These are phyloP conservation scores for Plectranthus barbatus DNA, from an alignment of 257 asterid species.

Conservation along the genomic window DNA sequence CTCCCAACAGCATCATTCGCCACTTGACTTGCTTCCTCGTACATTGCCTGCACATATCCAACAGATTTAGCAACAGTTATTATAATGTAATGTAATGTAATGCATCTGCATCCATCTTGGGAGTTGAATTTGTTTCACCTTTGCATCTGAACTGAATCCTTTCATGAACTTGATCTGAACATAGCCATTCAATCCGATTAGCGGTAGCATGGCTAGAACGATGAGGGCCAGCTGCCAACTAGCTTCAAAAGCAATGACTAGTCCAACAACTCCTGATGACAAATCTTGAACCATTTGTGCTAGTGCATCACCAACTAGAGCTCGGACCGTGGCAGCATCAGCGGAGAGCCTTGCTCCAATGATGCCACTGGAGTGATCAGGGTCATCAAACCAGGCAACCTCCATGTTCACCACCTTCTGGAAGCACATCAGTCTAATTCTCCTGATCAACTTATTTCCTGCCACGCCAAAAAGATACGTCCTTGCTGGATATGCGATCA, in stretches of 20 bases:
- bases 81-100: too few species aligned
- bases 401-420: slow-evolving; percentile 48
- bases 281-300: slow-evolving; percentile 41
- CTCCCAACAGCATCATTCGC: too few species aligned
- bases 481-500: slow-evolving; percentile 31
- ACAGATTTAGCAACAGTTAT: background rate
- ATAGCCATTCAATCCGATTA: slow-evolving; percentile 32
- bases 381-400: slow-evolving; percentile 53
- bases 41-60: slow-evolving; percentile 38
- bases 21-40: slow-evolving; percentile 75
- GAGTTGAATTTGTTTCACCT: slow-evolving; percentile 18
- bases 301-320: slow-evolving; percentile 44
- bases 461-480: slow-evolving; percentile 43
- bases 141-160: slow-evolving; percentile 47
- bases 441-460: slow-evolving; percentile 40
- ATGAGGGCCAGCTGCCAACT: slow-evolving; percentile 57
- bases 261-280: slow-evolving; percentile 29
- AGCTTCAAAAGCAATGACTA: slow-evolving; percentile 45
- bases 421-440: slow-evolving; percentile 44
- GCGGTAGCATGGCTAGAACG: slow-evolving; percentile 33
- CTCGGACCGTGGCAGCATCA: slow-evolving; percentile 45
- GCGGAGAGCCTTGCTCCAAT: slow-evolving; percentile 50
- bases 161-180: slow-evolving; percentile 34
- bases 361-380: slow-evolving; percentile 45
- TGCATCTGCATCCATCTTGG: too few species aligned